Percentiles rank a stretch among this genome's conserved stretches.
Evolutionary conservation across 2,329 filamentous ascomycete genomes (phyloP).

Genomic region (Ceratocystis colombiana): DNA sequence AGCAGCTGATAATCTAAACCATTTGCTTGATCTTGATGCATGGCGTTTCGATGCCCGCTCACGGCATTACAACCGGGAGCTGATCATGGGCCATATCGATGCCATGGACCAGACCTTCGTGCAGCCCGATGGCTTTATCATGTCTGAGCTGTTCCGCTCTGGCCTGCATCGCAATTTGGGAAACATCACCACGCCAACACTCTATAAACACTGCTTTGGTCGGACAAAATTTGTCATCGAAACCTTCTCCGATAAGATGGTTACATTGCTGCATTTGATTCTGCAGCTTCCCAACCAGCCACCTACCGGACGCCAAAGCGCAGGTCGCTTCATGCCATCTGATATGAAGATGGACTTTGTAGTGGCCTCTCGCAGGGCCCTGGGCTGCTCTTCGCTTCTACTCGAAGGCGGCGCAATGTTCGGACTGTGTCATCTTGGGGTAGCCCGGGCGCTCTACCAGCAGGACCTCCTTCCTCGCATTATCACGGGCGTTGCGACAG

Average conservation of each 20-base stretch:
- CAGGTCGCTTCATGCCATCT: slow-evolving; percentile 33
- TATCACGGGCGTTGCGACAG: slow-evolving; percentile 82
- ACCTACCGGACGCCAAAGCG: slow-evolving; percentile 36
- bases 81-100: slow-evolving; percentile 68
- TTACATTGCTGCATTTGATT: slow-evolving; percentile 70
- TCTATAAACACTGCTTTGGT: slow-evolving; percentile 77
- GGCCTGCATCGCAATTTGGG: slow-evolving; percentile 71
- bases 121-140: slow-evolving; percentile 58
- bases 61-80: slow-evolving; percentile 73
- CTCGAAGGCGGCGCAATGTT: slow-evolving; percentile 87
- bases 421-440: slow-evolving; percentile 78
- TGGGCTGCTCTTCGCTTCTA: slow-evolving; percentile 75
- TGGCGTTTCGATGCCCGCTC: slow-evolving; percentile 78
- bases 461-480: slow-evolving; percentile 76
- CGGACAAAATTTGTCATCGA: slow-evolving; percentile 87
- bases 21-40: slow-evolving; percentile 65
- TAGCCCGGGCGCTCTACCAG: slow-evolving; percentile 76
- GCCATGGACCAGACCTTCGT: slow-evolving; percentile 60
- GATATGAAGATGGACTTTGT: slow-evolving; percentile 78
- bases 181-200: slow-evolving; percentile 69
- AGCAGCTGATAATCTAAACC: slow-evolving; percentile 73
- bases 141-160: slow-evolving; percentile 72
- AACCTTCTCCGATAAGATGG: slow-evolving; percentile 77
- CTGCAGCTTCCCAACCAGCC: slow-evolving; percentile 44
- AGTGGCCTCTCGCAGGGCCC: slow-evolving; percentile 77